phyloP scores from a whole-genome alignment of 139 green algal species.

The Micromonas pusilla region DNA sequence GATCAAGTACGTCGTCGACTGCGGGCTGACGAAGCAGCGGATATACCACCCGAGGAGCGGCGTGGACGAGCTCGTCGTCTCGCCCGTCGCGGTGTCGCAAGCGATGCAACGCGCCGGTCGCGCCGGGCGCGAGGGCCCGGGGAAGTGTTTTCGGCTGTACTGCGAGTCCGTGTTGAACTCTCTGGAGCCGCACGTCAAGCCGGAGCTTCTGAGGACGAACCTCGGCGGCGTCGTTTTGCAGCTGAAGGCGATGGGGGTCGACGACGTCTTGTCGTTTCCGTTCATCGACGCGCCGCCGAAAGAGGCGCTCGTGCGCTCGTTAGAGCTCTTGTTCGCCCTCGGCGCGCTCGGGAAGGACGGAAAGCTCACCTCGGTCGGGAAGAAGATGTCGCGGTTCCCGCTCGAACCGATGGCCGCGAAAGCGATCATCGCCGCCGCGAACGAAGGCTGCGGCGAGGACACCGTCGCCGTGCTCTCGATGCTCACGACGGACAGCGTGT shows the following conservation, averaged over 20 bases:
- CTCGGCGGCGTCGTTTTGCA: constrained; percentile 94
- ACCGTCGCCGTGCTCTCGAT: constrained; percentile 93
- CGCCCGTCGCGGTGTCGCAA: constrained; percentile 84
- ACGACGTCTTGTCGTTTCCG: constrained; percentile 92
- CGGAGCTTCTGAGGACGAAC: constrained; percentile 97
- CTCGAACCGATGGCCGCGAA: constrained; percentile 37
- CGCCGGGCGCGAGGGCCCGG: constrained; percentile 54
- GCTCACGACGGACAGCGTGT: constrained; percentile 50
- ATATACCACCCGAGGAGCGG: constrained; percentile 72
- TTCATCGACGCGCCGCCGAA: constrained; percentile 75
- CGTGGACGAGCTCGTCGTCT: constrained; percentile 92
- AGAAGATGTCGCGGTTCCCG: constrained; percentile 31
- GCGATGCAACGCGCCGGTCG: constrained; percentile 83
- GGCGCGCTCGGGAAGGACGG: constrained; percentile 86
- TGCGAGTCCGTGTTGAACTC: constrained; percentile 74
- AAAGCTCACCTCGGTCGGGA: constrained; percentile 41
- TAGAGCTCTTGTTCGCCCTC: constrained; percentile 95
- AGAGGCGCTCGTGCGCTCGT: constrained; percentile 50
- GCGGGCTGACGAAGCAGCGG: constrained; percentile 76
- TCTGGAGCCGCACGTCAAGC: constrained; percentile 79
- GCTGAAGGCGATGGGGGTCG: constrained; percentile 84
- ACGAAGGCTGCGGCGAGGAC: constrained; percentile 50
- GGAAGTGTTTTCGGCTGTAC: constrained; percentile 96
- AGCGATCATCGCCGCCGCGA: constrained; percentile 38
- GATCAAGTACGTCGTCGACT: constrained; percentile 96